Percentiles rank a stretch among this genome's conserved stretches.
Evolutionary conservation across 2,329 filamentous ascomycete genomes (phyloP).

Genomic region (Neophaeococcomyces aloes): DNA sequence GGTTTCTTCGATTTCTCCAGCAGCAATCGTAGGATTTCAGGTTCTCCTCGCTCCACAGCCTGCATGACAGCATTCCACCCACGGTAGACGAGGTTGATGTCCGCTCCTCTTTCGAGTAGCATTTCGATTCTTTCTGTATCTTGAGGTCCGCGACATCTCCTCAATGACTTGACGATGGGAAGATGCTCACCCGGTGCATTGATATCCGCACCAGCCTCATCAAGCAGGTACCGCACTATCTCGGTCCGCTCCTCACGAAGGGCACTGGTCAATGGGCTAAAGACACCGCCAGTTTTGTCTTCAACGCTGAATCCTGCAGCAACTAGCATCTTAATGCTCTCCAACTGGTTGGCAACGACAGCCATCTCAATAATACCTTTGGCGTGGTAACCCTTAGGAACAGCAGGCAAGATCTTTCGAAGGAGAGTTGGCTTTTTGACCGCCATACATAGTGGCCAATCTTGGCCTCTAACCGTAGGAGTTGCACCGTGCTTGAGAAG

Average conservation of each 20-base stretch:
- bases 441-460: slow-evolving; percentile 63
- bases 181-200: slow-evolving; percentile 61
- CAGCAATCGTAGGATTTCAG: slow-evolving; percentile 43
- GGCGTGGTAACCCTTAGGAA: slow-evolving; percentile 47
- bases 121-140: slow-evolving; percentile 53
- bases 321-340: slow-evolving; percentile 56
- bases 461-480: slow-evolving; percentile 52
- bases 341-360: slow-evolving; percentile 55
- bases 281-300: slow-evolving; percentile 62
- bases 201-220: slow-evolving; percentile 52
- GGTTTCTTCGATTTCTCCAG: slow-evolving; percentile 12
- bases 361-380: slow-evolving; percentile 60
- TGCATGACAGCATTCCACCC: slow-evolving; percentile 58
- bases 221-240: slow-evolving; percentile 52
- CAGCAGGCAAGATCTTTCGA: slow-evolving; percentile 46
- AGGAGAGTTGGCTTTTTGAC: slow-evolving; percentile 52
- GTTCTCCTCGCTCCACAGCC: slow-evolving; percentile 54
- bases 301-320: slow-evolving; percentile 56
- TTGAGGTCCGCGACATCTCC: slow-evolving; percentile 42
- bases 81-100: slow-evolving; percentile 58
- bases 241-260: slow-evolving; percentile 53
- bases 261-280: slow-evolving; percentile 57
- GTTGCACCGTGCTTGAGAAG: slow-evolving; percentile 51
- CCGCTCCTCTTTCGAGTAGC: slow-evolving; percentile 52
- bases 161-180: slow-evolving; percentile 59